Conservation (phyloP, 1,284 basidiomycete species). For the Lentinula novae-zelandiae region DNA sequence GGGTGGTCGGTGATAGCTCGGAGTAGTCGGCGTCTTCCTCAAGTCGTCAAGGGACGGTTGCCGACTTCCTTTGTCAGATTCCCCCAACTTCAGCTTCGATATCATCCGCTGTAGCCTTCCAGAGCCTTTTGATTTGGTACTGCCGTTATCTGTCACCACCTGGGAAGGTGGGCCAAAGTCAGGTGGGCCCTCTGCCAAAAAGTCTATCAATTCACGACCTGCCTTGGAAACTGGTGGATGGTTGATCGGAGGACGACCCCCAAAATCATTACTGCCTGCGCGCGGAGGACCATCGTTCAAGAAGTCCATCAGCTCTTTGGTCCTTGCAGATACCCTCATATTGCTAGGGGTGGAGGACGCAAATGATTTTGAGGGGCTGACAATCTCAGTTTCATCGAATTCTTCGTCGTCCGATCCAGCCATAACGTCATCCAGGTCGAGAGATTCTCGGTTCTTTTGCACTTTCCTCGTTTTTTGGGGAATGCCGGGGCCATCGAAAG, state of each 20-base stretch:
- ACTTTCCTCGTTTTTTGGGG: constrained; percentile 46
- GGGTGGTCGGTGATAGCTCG: constrained; percentile 18
- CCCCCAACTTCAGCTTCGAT: constrained; percentile 62
- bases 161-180: constrained; percentile 1
- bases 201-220: constrained; percentile 25
- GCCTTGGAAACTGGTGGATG: constrained; percentile 15
- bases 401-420: constrained; percentile 60
- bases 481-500: constrained; percentile 28
- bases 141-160: constrained; percentile 7
- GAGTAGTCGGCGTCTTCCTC: constrained; percentile 13
- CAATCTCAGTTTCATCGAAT: constrained; percentile 21
- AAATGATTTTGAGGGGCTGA: constrained; percentile 16
- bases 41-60: constrained; percentile 18
- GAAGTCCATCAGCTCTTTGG: constrained; percentile 66
- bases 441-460: constrained; percentile 57
- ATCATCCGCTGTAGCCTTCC: constrained; percentile 75
- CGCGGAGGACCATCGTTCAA: constrained; percentile 58
- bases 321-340: constrained; percentile 39
- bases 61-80: constrained; percentile 42
- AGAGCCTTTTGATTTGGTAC: constrained; percentile 42
- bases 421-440: constrained; percentile 74
- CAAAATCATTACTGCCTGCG: constrained; percentile 25
- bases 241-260: neutral
- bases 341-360: constrained; percentile 26
- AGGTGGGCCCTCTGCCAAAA: constrained; percentile 31